These are phyloP conservation scores for Pythium brachiatum DNA, from an alignment of 352 stramenopile species.

Conservation along the genomic window DNA sequence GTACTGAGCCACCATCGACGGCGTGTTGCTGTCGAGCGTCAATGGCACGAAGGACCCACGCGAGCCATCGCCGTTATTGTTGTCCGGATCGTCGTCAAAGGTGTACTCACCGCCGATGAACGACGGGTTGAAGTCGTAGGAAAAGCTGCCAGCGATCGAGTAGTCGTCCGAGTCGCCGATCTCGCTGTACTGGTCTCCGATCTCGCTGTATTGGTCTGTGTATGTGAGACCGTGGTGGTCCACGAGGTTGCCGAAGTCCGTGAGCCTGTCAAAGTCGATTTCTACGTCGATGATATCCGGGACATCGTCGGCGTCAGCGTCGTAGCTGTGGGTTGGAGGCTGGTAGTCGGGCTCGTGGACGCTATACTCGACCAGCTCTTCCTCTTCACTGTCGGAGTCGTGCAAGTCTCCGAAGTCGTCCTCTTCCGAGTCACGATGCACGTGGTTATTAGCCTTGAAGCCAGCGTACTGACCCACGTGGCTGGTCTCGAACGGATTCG, in stretches of 20 bases:
- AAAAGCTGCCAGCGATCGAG: constrained; percentile 26
- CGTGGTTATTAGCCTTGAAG: constrained; percentile 9
- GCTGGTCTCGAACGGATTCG: background rate
- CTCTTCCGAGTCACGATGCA: constrained; percentile 14
- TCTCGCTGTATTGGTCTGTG: constrained; percentile 19
- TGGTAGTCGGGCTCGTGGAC: constrained; percentile 1
- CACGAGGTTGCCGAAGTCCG: constrained; percentile 7
- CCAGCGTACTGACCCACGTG: constrained; percentile 15
- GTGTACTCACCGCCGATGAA: constrained; percentile 17
- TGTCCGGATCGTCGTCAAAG: constrained; percentile 5
- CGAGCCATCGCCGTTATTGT: constrained; percentile 3
- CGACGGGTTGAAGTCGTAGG: constrained; percentile 18
- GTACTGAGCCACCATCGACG: constrained; percentile 18
- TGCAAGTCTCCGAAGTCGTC: constrained; percentile 26
- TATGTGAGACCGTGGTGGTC: constrained; percentile 4
- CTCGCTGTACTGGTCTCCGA: constrained; percentile 15
- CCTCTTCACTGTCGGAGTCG: constrained; percentile 26
- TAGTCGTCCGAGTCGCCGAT: constrained; percentile 7
- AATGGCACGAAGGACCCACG: constrained; percentile 24
- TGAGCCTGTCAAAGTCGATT: constrained; percentile 3
- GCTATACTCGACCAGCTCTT: constrained; percentile 4
- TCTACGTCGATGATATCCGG: constrained; percentile 6
- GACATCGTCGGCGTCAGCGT: background rate
- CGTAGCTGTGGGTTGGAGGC: background rate
- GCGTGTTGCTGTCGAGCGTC: constrained; percentile 12